Evolutionary conservation across 139 green algal species (phyloP).

Genomic region (Limnomonas spitsbergensis): DNA sequence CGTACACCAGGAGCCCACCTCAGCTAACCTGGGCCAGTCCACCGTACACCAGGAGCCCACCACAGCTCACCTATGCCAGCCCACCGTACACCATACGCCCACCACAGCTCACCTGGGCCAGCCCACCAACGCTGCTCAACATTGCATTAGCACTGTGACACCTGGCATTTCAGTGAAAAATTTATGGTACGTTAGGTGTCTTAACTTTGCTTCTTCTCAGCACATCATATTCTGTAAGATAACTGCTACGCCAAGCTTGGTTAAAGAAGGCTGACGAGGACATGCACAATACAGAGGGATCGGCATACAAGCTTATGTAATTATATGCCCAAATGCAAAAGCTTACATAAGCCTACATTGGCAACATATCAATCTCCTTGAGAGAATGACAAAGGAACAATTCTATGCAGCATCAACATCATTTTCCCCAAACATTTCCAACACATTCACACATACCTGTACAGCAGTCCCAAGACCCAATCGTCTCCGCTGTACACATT

Average conservation of each 20-base stretch:
- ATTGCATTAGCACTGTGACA: background rate
- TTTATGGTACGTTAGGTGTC: background rate
- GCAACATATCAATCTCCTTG: background rate
- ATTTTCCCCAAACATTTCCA: background rate
- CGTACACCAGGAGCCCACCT: no score
- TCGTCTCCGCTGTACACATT: slow-evolving; percentile 77
- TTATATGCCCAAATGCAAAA: background rate
- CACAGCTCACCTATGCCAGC: no score
- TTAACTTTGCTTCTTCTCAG: no score
- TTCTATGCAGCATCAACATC: no score
- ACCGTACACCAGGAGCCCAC: no score
- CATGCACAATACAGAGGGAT: background rate
- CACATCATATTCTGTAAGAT: no score
- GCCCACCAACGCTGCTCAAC: background rate
- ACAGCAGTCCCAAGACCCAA: slow-evolving; percentile 77
- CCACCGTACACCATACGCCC: no score
- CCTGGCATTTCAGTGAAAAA: background rate
- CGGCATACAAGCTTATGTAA: background rate
- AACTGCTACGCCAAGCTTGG: no score
- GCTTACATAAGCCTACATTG: background rate
- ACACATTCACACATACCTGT: slow-evolving; percentile 20
- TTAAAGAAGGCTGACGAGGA: background rate
- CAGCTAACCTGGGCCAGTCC: no score
- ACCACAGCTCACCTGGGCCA: background rate
- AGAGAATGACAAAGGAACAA: background rate